Percentiles rank a stretch among this genome's conserved stretches.
Evolutionary conservation across 2,329 filamentous ascomycete genomes (phyloP).

Genomic region (Cladophialophora immunda): DNA sequence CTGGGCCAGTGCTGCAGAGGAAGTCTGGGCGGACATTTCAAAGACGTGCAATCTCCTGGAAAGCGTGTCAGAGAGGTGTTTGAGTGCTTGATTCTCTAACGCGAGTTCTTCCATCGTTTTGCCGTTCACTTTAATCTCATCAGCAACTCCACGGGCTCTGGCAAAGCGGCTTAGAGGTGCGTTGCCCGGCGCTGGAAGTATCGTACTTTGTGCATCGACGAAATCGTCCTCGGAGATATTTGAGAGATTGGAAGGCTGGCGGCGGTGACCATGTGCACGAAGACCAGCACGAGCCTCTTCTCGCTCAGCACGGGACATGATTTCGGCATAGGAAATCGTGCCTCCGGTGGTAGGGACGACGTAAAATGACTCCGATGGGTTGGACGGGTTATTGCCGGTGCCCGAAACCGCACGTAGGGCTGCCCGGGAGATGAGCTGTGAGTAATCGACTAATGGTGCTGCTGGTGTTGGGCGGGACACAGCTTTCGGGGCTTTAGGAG

Average conservation of each 20-base stretch:
- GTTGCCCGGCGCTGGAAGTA: conserved; percentile 46
- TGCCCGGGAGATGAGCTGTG: conserved; percentile 83
- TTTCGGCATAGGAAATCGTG: conserved; percentile 91
- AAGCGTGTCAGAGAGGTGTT: conserved; percentile 84
- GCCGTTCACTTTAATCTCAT: conserved; percentile 43
- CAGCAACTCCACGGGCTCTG: conserved; percentile 19
- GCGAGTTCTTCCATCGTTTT: conserved; percentile 88
- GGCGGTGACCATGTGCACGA: conserved; percentile 38
- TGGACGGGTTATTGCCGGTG: conserved; percentile 67
- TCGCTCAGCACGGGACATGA: conserved; percentile 67
- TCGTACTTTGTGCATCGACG: conserved; percentile 81
- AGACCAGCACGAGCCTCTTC: conserved; percentile 46
- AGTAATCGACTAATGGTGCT: conserved; percentile 73
- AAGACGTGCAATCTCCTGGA: conserved; percentile 90
- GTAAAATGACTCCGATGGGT: conserved; percentile 79
- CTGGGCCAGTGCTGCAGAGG: conserved; percentile 84
- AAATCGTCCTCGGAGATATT: conserved; percentile 85
- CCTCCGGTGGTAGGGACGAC: conserved; percentile 92
- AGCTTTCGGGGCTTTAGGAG: conserved; percentile 26
- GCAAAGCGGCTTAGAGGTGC: conserved; percentile 33
- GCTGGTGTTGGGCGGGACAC: conserved; percentile 27
- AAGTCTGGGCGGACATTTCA: conserved; percentile 89
- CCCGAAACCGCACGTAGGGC: conserved; percentile 81
- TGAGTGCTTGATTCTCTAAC: conserved; percentile 86
- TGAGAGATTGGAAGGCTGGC: conserved; percentile 54